phyloP scores from a whole-genome alignment of 352 stramenopile species.

The Peronosclerospora sorghi region DNA sequence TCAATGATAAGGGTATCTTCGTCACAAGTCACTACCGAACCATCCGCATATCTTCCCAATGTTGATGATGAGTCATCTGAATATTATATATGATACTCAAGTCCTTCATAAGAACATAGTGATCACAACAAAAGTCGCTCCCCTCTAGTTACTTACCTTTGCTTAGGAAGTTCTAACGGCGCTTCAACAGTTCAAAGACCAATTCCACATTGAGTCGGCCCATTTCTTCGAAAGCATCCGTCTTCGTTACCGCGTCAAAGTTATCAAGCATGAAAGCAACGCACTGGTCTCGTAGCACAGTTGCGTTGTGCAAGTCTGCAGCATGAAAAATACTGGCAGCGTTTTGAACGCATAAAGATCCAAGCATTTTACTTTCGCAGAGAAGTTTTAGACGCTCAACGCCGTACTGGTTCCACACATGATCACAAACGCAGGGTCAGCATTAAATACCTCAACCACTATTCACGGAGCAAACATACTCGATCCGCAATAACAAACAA shows the following conservation, averaged over 20 bases:
- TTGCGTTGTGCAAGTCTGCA: slow-evolving; percentile 91
- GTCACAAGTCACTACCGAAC: slow-evolving; percentile 23
- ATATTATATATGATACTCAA: not conserved
- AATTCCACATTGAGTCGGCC: slow-evolving; percentile 95
- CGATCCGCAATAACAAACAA: slow-evolving; percentile 89
- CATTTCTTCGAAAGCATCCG: slow-evolving; percentile 96
- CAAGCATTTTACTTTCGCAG: slow-evolving; percentile 94
- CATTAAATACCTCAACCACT: no score
- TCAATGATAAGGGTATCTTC: not conserved
- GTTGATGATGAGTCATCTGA: slow-evolving; percentile 2
- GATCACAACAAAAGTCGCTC: slow-evolving; percentile 6
- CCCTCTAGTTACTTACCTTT: slow-evolving; percentile 1
- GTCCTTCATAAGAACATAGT: slow-evolving; percentile 8
- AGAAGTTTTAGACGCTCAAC: slow-evolving; percentile 85
- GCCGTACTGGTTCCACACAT: slow-evolving; percentile 43
- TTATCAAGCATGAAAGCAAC: slow-evolving; percentile 95
- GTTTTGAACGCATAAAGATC: slow-evolving; percentile 92
- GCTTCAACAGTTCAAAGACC: slow-evolving; percentile 94
- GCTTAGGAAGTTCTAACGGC: slow-evolving; percentile 25
- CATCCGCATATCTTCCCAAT: slow-evolving; percentile 13
- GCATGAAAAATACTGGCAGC: slow-evolving; percentile 93
- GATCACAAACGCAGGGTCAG: slow-evolving; percentile 3
- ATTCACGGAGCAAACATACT: slow-evolving; percentile 16
- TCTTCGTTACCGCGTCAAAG: slow-evolving; percentile 97
- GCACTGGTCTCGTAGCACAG: slow-evolving; percentile 88